Conservation (phyloP, 1,284 basidiomycete species). For the Trichosporon ovoides region DNA sequence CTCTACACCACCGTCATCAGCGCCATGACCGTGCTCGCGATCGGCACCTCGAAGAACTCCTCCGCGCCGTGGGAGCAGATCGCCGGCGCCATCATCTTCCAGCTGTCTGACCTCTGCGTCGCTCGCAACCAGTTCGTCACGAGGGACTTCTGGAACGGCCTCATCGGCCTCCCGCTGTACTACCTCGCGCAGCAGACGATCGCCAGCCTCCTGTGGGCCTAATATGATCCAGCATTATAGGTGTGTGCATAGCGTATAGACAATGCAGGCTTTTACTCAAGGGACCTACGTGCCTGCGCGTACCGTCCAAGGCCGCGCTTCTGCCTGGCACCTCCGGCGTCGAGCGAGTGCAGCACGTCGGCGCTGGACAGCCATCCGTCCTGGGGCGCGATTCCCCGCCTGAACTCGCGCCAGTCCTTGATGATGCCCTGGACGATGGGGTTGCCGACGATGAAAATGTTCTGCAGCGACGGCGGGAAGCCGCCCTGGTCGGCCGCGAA, state of each 20-base stretch:
- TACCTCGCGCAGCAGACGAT: slow-evolving; percentile 14
- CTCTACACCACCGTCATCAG: slow-evolving; percentile 14
- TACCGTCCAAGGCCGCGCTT: background rate
- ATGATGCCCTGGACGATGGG: slow-evolving; percentile 42
- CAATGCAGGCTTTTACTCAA: background rate
- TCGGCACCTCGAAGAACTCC: slow-evolving; percentile 10
- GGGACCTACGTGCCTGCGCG: background rate
- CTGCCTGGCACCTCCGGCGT: background rate
- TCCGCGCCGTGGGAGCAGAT: slow-evolving; percentile 10
- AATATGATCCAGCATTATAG: background rate
- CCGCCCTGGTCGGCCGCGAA: slow-evolving; percentile 40
- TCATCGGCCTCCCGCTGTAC: slow-evolving; percentile 20
- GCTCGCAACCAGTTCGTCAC: slow-evolving; percentile 20
- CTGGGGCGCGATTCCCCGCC: slow-evolving; percentile 32
- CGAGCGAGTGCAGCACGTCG: slow-evolving; percentile 26
- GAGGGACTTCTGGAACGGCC: slow-evolving; percentile 1
- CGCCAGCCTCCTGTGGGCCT: slow-evolving; percentile 15
- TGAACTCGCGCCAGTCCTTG: slow-evolving; percentile 34
- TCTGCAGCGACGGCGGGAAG: slow-evolving; percentile 35
- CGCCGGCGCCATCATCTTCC: slow-evolving; percentile 16
- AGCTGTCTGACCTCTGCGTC: slow-evolving; percentile 18
- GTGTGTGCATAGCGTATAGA: background rate
- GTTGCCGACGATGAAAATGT: slow-evolving; percentile 37
- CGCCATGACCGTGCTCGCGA: slow-evolving; percentile 9
- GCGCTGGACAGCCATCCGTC: slow-evolving; percentile 28